Evolutionary conservation across 1,284 basidiomycete species (phyloP).

Genomic region (Microbotryum violaceum): DNA sequence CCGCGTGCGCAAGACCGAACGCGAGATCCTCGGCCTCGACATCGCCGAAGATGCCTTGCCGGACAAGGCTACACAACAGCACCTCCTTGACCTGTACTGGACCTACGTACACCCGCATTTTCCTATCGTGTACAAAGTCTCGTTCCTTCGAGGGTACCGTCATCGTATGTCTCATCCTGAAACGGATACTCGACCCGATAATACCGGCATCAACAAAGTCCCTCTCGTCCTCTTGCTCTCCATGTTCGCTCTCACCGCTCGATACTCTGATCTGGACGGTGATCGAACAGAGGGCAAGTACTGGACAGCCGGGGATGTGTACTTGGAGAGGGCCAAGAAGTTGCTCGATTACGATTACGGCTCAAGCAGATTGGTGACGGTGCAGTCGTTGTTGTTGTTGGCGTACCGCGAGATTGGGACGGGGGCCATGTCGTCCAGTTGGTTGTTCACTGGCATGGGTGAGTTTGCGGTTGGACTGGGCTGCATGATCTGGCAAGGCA

Average conservation of each 20-base stretch:
- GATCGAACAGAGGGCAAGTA: slow-evolving; percentile 50
- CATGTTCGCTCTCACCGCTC: slow-evolving; percentile 68
- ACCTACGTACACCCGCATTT: slow-evolving; percentile 59
- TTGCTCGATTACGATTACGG: slow-evolving; percentile 65
- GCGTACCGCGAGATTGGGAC: slow-evolving; percentile 76
- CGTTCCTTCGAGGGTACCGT: slow-evolving; percentile 57
- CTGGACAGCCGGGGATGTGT: slow-evolving; percentile 73
- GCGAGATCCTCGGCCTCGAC: slow-evolving; percentile 40
- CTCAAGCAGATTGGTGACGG: slow-evolving; percentile 57
- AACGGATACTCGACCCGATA: slow-evolving; percentile 34
- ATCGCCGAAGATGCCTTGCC: slow-evolving; percentile 42
- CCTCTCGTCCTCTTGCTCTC: slow-evolving; percentile 61
- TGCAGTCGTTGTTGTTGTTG: slow-evolving; percentile 67
- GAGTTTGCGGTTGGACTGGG: background rate
- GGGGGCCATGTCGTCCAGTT: slow-evolving; percentile 76
- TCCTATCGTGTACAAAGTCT: slow-evolving; percentile 51
- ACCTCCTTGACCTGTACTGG: slow-evolving; percentile 66
- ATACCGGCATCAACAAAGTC: slow-evolving; percentile 40
- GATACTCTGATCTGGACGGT: slow-evolving; percentile 49
- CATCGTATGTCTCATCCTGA: slow-evolving; percentile 33
- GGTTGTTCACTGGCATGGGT: slow-evolving; percentile 69
- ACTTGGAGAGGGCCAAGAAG: slow-evolving; percentile 59
- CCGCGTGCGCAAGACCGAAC: slow-evolving; percentile 38
- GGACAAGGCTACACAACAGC: slow-evolving; percentile 51
- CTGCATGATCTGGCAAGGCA: slow-evolving; percentile 44